A percentile compares a stretch with the other conserved stretches of the same genome.
phyloP scores from a whole-genome alignment of 2,329 filamentous ascomycete genomes.

The Verticillium tricorpus region DNA sequence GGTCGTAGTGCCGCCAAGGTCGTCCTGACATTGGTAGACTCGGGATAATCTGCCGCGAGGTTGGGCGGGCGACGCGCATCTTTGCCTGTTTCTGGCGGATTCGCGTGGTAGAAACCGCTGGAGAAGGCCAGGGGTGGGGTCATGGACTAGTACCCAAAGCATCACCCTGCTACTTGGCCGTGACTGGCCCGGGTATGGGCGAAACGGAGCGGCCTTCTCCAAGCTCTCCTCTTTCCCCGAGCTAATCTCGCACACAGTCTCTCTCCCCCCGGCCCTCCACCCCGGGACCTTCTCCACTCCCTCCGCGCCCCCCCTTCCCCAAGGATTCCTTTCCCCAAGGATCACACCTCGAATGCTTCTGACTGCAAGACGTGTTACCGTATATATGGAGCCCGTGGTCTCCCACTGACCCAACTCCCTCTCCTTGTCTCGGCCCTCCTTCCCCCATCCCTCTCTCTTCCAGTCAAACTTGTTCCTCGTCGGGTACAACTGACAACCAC shows the following conservation, averaged over 20 bases:
- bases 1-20: constrained; percentile 4
- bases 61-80: constrained; percentile 3
- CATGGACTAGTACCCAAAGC: neutral
- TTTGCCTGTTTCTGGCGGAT: neutral
- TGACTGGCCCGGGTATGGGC: constrained; percentile 3
- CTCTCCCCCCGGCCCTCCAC: neutral
- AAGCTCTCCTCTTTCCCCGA: neutral
- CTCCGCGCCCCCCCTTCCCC: no score
- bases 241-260: neutral
- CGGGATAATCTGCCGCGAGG: constrained; percentile 4
- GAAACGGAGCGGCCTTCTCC: neutral
- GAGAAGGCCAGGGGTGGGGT: neutral
- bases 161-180: neutral
- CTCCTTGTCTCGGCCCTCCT: neutral
- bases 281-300: neutral
- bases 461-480: neutral
- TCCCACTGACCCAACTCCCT: neutral
- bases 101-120: neutral
- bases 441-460: neutral
- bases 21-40: constrained; percentile 5
- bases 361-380: neutral
- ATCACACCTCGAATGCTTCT: neutral
- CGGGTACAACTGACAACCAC: neutral
- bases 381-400: neutral
- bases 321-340: neutral